Conservation (phyloP, 441 rosid species). For the Syzygium malaccense region DNA sequence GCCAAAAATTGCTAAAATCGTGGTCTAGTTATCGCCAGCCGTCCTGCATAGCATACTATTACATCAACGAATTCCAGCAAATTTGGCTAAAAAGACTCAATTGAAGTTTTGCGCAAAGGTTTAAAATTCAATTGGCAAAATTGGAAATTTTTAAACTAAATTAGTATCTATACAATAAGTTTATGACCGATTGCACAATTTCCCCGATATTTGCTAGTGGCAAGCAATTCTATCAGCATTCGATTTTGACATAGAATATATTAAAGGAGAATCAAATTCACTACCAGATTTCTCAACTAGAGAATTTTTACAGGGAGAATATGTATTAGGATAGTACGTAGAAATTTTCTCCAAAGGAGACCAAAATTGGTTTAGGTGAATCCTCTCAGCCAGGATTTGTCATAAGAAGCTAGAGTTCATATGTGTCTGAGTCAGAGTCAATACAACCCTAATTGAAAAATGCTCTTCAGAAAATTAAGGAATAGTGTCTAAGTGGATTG, state of each 20-base stretch:
- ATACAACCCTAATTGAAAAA: not conserved
- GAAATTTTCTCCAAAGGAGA: not conserved
- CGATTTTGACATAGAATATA: accelerated
- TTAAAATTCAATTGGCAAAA: not conserved
- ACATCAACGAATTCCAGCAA: accelerated
- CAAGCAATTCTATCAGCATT: not conserved
- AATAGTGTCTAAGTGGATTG: not conserved
- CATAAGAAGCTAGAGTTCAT: not conserved
- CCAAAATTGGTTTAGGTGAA: not conserved
- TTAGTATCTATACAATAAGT: accelerated
- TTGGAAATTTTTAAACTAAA: not conserved
- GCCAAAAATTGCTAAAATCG: accelerated
- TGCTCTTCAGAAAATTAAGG: not conserved
- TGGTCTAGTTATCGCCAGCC: accelerated
- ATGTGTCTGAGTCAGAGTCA: not conserved
- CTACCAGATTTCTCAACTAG: not conserved
- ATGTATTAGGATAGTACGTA: not conserved
- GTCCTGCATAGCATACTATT: accelerated
- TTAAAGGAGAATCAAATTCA: not conserved
- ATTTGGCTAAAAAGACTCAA: too few relatives aligned
- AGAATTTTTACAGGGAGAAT: not conserved
- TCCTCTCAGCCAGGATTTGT: not conserved
- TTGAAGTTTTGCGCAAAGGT: accelerated
- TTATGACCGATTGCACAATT: not conserved
- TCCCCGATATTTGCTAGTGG: not conserved